A percentile compares a stretch with the other conserved stretches of the same genome.
Conservation (phyloP, 441 rosid species). For the Pelargonium australe region DNA sequence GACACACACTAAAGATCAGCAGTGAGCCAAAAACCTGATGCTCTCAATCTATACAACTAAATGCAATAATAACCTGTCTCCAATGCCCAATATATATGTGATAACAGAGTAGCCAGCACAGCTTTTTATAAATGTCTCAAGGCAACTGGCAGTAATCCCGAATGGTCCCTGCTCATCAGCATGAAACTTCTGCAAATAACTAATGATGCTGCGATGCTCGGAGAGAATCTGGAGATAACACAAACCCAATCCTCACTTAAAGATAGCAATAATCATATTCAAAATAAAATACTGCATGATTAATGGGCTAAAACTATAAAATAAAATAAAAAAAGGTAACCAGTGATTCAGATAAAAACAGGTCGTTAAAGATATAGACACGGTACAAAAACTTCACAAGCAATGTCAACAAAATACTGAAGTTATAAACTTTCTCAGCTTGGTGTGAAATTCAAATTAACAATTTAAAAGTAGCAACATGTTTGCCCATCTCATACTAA, state of each 20-base stretch:
- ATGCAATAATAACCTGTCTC: conserved; percentile 64
- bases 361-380: background rate
- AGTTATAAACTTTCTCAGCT: background rate
- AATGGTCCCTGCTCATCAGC: conserved; percentile 95
- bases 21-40: background rate
- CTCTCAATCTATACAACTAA: conserved; percentile 4
- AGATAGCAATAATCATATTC: background rate
- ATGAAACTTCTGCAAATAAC: conserved; percentile 92
- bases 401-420: background rate
- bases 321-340: background rate
- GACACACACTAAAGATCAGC: background rate
- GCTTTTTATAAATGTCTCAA: conserved; percentile 94
- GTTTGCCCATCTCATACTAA: background rate
- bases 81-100: conserved; percentile 88
- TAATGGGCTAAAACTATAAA: background rate
- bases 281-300: background rate
- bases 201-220: conserved; percentile 88
- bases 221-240: conserved; percentile 66
- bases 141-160: conserved; percentile 92
- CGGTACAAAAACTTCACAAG: background rate
- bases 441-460: background rate
- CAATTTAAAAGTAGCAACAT: background rate
- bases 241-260: conserved; percentile 7
- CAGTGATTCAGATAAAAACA: background rate
- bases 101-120: conserved; percentile 99